Evolutionary conservation across 148 eudicot species (phyloP).

Genomic region (Cornus kousa): DNA sequence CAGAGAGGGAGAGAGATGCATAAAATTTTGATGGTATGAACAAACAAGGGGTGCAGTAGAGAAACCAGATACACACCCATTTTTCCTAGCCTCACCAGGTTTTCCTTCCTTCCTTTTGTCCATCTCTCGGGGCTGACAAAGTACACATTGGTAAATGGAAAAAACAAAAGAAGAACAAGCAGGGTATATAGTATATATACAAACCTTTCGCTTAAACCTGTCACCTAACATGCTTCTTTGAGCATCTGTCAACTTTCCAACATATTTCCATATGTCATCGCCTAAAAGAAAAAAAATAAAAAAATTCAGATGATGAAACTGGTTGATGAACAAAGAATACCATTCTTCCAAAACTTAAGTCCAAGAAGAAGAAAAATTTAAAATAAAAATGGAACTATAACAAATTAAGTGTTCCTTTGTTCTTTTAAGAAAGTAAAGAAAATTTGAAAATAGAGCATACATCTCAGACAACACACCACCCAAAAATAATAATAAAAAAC

Average conservation of each 20-base stretch:
- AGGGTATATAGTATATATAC: neutral
- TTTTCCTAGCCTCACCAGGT: conserved; percentile 96
- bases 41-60: conserved; percentile 6
- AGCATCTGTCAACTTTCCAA: conserved; percentile 91
- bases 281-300: conserved; percentile 35
- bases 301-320: neutral
- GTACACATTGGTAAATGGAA: conserved; percentile 4
- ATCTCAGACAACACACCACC: neutral
- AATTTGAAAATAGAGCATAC: neutral
- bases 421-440: neutral
- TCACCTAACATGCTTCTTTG: conserved; percentile 97
- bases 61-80: conserved; percentile 52
- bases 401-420: neutral
- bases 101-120: conserved; percentile 90
- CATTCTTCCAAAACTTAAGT: neutral
- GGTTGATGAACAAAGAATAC: neutral
- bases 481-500: neutral
- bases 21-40: neutral
- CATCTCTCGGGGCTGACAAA: conserved; percentile 85
- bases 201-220: conserved; percentile 87
- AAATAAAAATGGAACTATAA: neutral
- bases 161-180: neutral
- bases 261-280: conserved; percentile 93
- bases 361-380: neutral
- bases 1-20: no score